phyloP scores from a whole-genome alignment of 169 alveolate genomes.

The Eimeria tenella region DNA sequence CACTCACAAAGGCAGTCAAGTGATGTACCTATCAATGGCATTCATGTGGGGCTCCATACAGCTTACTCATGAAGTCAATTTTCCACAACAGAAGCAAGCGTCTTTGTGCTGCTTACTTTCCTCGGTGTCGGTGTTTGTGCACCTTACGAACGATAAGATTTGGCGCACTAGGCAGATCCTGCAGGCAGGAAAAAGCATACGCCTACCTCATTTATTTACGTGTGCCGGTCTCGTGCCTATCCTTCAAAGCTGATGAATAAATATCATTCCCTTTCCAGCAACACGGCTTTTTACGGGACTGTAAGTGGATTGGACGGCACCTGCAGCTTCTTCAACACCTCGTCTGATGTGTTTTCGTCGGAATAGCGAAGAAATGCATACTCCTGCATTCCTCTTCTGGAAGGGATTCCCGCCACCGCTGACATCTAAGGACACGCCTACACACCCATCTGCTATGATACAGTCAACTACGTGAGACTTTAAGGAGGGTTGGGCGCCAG shows the following conservation, averaged over 20 bases:
- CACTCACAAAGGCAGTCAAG: background rate
- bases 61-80: background rate
- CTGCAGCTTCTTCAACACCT: conserved; percentile 28
- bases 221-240: too few species aligned
- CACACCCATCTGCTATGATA: background rate
- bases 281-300: too few species aligned
- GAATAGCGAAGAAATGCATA: conserved; percentile 56
- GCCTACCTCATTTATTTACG: background rate
- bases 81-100: background rate
- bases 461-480: background rate
- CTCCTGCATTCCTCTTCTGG: conserved; percentile 55
- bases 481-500: background rate
- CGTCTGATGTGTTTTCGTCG: conserved; percentile 32
- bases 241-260: too few species aligned
- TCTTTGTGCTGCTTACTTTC: background rate
- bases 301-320: background rate
- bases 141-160: conserved; percentile 46
- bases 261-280: too few species aligned
- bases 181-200: background rate
- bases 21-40: background rate
- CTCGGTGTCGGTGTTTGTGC: conserved; percentile 29
- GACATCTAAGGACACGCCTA: conserved; percentile 4
- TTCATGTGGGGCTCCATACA: background rate
- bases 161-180: conserved; percentile 29
- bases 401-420: conserved; percentile 40